These are phyloP conservation scores for Erysimum pusillum DNA, from an alignment of 441 rosid genomes.

Conservation along the genomic window DNA sequence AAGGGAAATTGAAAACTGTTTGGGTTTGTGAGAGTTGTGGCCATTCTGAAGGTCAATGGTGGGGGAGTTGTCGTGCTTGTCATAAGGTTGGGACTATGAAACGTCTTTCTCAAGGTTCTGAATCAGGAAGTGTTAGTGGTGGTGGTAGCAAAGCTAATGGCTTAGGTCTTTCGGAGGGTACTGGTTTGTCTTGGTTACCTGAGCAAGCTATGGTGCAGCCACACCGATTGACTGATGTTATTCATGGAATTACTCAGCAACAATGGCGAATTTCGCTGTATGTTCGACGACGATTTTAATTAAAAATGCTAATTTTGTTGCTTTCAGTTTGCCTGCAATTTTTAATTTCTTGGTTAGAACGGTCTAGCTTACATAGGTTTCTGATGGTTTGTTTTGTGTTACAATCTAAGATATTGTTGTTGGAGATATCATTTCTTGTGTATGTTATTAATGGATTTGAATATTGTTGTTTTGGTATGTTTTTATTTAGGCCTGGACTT, in stretches of 20 bases:
- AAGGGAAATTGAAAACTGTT: slow-evolving; percentile 58
- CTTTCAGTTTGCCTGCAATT: background rate
- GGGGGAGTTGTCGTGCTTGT: slow-evolving; percentile 79
- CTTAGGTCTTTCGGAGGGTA: slow-evolving; percentile 52
- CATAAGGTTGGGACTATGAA: slow-evolving; percentile 62
- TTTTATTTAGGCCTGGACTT: slow-evolving; percentile 62
- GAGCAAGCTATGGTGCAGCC: slow-evolving; percentile 61
- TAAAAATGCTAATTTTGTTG: background rate
- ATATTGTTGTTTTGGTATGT: background rate
- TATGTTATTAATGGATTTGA: background rate
- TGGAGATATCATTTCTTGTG: slow-evolving; percentile 6
- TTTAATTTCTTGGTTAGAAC: background rate
- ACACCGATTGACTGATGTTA: slow-evolving; percentile 62
- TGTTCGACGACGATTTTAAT: too few species aligned
- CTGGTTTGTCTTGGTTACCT: slow-evolving; percentile 70
- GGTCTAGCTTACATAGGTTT: background rate
- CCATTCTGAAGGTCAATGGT: slow-evolving; percentile 77
- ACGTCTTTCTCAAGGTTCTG: slow-evolving; percentile 53
- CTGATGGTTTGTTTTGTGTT: background rate
- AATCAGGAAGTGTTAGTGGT: slow-evolving; percentile 22
- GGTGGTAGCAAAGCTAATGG: slow-evolving; percentile 53
- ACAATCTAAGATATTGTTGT: slow-evolving; percentile 12
- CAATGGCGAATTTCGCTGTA: slow-evolving; percentile 80
- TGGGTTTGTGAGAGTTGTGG: slow-evolving; percentile 86
- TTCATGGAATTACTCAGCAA: slow-evolving; percentile 61